phyloP scores from a whole-genome alignment of 768 basidiomycete genomes.

The Mycena polygramma region DNA sequence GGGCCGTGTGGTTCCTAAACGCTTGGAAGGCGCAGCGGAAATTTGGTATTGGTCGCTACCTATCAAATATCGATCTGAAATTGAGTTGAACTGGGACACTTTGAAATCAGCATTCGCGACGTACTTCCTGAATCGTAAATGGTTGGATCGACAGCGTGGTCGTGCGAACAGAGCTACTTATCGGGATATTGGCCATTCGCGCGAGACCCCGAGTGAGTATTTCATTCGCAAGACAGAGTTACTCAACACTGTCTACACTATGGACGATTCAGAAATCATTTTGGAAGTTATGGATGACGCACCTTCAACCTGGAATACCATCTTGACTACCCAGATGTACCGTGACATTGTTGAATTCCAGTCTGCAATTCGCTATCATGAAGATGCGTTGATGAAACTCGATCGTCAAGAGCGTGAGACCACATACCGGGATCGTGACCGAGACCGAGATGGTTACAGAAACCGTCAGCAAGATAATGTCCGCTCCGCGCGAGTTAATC shows the following conservation, averaged over 20 bases:
- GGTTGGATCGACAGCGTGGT: slow-evolving; percentile 45
- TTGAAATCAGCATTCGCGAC: slow-evolving; percentile 40
- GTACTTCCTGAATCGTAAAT: slow-evolving; percentile 50
- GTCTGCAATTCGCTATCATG: slow-evolving; percentile 40
- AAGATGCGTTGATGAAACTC: slow-evolving; percentile 37
- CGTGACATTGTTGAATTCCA: slow-evolving; percentile 38
- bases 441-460: no score
- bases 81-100: slow-evolving; percentile 46
- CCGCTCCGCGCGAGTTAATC: slow-evolving; percentile 9
- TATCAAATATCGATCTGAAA: slow-evolving; percentile 7
- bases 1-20: slow-evolving; percentile 45
- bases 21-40: slow-evolving; percentile 43
- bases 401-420: neutral
- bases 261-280: slow-evolving; percentile 47
- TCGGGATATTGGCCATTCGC: slow-evolving; percentile 40
- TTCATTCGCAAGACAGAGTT: slow-evolving; percentile 49
- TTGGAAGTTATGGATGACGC: slow-evolving; percentile 50
- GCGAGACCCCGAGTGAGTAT: slow-evolving; percentile 51
- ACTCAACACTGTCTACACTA: neutral
- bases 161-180: slow-evolving; percentile 45
- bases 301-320: slow-evolving; percentile 44
- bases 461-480: neutral
- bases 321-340: slow-evolving; percentile 42
- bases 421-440: no score
- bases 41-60: slow-evolving; percentile 47